Percentiles rank a stretch among this genome's conserved stretches.
Conservation (phyloP, 805 yeast species). For the Schwanniomyces pseudopolymorphus region DNA sequence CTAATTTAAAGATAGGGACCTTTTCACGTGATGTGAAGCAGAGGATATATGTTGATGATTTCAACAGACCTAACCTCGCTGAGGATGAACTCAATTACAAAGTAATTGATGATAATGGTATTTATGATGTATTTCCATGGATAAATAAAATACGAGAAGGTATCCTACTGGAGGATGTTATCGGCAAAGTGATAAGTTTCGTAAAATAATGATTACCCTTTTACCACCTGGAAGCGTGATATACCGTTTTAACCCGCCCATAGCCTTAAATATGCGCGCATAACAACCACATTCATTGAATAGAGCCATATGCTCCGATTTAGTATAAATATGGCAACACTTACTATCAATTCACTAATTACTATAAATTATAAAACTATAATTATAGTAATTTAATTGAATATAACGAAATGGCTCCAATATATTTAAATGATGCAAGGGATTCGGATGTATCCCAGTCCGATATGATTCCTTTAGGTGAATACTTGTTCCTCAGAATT, state of each 20-base stretch:
- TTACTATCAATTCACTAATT: not conserved
- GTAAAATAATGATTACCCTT: not conserved
- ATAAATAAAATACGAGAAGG: not conserved
- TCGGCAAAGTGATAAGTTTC: not conserved
- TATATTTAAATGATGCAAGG: not conserved
- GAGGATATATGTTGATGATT: conserved; percentile 28
- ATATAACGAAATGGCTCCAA: not conserved
- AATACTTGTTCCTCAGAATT: conserved; percentile 61
- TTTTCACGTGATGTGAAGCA: not conserved
- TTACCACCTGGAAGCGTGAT: not conserved
- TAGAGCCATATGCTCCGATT: not conserved
- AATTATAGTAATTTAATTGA: not conserved
- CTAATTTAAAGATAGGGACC: conserved; percentile 13
- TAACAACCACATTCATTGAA: not conserved
- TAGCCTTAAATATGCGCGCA: not conserved
- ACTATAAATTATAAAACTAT: not conserved
- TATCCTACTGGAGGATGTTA: not conserved
- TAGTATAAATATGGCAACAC: not conserved
- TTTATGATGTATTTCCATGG: not conserved
- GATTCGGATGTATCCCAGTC: not conserved
- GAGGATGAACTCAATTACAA: conserved; percentile 6
- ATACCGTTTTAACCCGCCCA: not conserved
- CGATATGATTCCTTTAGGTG: conserved; percentile 56
- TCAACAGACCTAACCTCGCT: conserved; percentile 22
- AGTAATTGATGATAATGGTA: not conserved